A percentile compares a stretch with the other conserved stretches of the same genome.
These are phyloP conservation scores for Lumnitzera littorea DNA, from an alignment of 345 rosid species.

Conservation along the genomic window DNA sequence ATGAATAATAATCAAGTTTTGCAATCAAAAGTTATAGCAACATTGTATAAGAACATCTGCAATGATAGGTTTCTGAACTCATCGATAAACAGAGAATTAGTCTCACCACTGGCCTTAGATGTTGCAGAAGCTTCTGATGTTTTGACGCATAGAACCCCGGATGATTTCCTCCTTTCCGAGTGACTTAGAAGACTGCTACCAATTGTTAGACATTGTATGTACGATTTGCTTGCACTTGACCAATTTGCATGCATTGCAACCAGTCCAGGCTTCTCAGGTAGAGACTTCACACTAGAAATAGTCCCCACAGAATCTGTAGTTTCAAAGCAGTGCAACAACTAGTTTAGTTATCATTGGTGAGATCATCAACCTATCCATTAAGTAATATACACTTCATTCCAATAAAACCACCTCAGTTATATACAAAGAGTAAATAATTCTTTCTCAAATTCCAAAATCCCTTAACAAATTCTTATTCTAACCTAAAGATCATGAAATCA, in stretches of 20 bases:
- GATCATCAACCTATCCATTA: background rate
- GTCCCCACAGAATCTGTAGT: slow-evolving; percentile 34
- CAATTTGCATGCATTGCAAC: slow-evolving; percentile 21
- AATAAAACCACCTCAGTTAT: no score
- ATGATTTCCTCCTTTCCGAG: slow-evolving; percentile 16
- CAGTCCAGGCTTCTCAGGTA: slow-evolving; percentile 18
- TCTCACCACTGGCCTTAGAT: slow-evolving; percentile 48
- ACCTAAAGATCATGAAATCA: no score
- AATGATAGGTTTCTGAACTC: background rate
- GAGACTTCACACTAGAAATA: slow-evolving; percentile 11
- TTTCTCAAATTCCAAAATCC: no score
- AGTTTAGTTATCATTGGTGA: background rate
- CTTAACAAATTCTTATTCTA: no score
- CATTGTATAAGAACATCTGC: background rate
- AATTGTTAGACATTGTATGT: slow-evolving; percentile 19
- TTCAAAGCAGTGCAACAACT: background rate
- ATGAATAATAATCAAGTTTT: no score
- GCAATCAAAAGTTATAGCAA: no score
- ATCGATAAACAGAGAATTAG: background rate
- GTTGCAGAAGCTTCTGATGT: slow-evolving; percentile 39
- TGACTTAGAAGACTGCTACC: slow-evolving; percentile 13
- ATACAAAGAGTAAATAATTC: no score
- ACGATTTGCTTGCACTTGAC: slow-evolving; percentile 22
- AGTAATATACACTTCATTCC: no score
- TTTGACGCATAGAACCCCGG: slow-evolving; percentile 29